Conservation (phyloP, 345 rosid genomes). For the Hibiscus trionum region DNA sequence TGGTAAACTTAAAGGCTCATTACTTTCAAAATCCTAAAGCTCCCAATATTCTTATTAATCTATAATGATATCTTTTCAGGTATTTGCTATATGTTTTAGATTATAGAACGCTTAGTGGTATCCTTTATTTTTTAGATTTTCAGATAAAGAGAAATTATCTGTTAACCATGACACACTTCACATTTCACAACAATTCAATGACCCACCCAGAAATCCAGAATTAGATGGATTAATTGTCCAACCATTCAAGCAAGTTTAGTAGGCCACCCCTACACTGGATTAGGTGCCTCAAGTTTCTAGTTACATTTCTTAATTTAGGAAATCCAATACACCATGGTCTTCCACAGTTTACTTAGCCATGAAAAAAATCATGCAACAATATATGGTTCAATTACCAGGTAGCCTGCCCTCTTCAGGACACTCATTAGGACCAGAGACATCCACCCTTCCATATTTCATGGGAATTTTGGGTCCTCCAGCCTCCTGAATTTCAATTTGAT, state of each 20-base stretch:
- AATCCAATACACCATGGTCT: neutral
- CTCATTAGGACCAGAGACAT: slow-evolving; percentile 56
- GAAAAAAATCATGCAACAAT: neutral
- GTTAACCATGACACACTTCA: neutral
- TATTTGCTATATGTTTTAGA: neutral
- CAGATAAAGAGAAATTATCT: neutral
- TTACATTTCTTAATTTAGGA: neutral
- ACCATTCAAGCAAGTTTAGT: neutral
- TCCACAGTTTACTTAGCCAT: neutral
- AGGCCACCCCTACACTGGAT: neutral
- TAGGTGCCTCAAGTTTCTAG: neutral
- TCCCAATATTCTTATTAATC: neutral
- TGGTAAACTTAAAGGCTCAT: neutral
- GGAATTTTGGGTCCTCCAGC: slow-evolving; percentile 91
- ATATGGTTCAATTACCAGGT: slow-evolving; percentile 56
- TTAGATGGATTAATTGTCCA: neutral
- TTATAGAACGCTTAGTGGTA: neutral
- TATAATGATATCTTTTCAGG: neutral
- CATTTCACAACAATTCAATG: neutral
- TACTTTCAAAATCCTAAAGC: neutral
- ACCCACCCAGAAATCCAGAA: slow-evolving; percentile 4
- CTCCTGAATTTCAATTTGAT: slow-evolving; percentile 38
- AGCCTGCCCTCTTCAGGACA: slow-evolving; percentile 99
- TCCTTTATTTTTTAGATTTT: neutral
- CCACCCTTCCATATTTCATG: slow-evolving; percentile 94